Conservation (phyloP, 2,329 filamentous ascomycete genomes). For the Fusarium staphyleae region DNA sequence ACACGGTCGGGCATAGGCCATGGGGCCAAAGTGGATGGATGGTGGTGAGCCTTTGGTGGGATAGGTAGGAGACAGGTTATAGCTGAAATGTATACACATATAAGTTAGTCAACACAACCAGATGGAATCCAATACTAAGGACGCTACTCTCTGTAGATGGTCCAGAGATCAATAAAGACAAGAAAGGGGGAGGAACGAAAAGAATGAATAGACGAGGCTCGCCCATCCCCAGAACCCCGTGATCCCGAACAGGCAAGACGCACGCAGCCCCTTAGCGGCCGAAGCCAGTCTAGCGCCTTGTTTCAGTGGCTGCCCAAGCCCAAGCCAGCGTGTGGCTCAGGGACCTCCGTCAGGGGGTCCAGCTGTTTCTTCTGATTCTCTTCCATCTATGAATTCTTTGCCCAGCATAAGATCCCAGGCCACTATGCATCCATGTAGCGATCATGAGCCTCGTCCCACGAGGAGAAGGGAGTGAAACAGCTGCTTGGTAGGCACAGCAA, state of each 20-base stretch:
- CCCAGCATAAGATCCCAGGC: slow-evolving; percentile 7
- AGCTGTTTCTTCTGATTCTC: too few species aligned
- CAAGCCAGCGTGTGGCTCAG: slow-evolving; percentile 30
- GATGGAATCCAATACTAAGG: too few species aligned
- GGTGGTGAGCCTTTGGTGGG: too few species aligned
- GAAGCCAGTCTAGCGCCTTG: slow-evolving; percentile 29
- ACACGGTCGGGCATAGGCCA: slow-evolving; percentile 11
- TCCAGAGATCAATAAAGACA: neutral
- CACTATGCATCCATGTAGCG: slow-evolving; percentile 1
- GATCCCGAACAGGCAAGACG: slow-evolving; percentile 14
- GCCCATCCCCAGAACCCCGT: neutral
- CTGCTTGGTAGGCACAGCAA: neutral
- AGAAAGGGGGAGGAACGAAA: neutral
- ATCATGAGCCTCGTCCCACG: slow-evolving; percentile 1
- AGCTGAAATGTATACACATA: too few species aligned
- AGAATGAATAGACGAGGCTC: neutral
- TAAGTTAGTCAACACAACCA: too few species aligned
- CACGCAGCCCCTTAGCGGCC: slow-evolving; percentile 6
- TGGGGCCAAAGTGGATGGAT: neutral
- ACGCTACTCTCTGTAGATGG: neutral
- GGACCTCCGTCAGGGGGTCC: neutral
- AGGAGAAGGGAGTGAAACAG: neutral
- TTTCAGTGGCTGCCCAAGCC: slow-evolving; percentile 32
- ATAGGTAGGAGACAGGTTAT: too few species aligned
- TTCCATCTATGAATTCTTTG: neutral